A percentile compares a stretch with the other conserved stretches of the same genome.
These are phyloP conservation scores for Remersonia thermophila DNA, from an alignment of 2,329 filamentous ascomycete genomes.

Conservation along the genomic window DNA sequence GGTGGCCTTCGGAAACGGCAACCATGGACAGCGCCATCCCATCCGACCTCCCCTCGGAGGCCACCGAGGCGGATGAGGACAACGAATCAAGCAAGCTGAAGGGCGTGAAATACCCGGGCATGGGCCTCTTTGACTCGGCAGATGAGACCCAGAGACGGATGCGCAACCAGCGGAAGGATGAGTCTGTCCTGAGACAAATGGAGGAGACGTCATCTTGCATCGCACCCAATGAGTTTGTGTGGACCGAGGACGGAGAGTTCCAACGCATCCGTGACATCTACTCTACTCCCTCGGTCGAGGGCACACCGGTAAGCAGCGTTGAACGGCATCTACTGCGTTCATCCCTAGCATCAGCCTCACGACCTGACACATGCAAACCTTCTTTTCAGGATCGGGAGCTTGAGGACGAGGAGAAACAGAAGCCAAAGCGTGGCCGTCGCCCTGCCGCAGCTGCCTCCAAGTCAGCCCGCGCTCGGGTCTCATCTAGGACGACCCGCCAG, in stretches of 20 bases:
- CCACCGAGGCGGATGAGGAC: constrained; percentile 17
- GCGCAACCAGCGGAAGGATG: constrained; percentile 67
- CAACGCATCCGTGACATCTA: constrained; percentile 46
- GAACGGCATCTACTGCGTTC: too few relatives aligned
- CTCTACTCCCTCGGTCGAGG: constrained; percentile 42
- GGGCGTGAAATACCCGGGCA: constrained; percentile 62
- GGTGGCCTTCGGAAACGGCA: constrained; percentile 20
- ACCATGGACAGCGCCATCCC: constrained; percentile 17
- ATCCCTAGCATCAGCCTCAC: not conserved
- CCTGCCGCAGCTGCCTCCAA: not conserved
- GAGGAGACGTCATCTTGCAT: constrained; percentile 51
- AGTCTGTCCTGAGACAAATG: constrained; percentile 56
- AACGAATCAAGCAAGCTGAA: constrained; percentile 45
- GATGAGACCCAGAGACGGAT: constrained; percentile 60
- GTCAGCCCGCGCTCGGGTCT: too few relatives aligned
- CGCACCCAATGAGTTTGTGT: constrained; percentile 52
- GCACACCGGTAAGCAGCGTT: constrained; percentile 33
- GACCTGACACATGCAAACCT: constrained; percentile 1
- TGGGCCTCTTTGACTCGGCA: constrained; percentile 72
- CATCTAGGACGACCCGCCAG: constrained; percentile 9
- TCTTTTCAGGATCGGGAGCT: constrained; percentile 12
- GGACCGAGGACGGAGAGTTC: constrained; percentile 38
- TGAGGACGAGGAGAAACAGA: constrained; percentile 10
- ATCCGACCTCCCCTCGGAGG: constrained; percentile 17
- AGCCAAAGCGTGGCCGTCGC: constrained; percentile 16